Evolutionary conservation across 805 yeast species (phyloP).

Genomic region (Saturnispora sekii): DNA sequence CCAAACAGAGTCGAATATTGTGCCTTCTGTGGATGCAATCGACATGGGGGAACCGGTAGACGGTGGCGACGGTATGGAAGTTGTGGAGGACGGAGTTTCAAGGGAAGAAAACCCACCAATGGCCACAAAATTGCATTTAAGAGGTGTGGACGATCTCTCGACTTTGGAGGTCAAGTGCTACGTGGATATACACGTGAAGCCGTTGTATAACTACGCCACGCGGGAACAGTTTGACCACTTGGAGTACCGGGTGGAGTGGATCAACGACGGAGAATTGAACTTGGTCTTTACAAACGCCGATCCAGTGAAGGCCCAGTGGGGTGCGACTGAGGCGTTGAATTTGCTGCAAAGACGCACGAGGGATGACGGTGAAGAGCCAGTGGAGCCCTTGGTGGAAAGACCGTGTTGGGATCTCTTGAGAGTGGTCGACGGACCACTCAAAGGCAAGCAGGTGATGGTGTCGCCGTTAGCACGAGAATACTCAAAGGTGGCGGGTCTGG

Average conservation of each 20-base stretch:
- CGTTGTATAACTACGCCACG: constrained; percentile 22
- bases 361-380: not conserved
- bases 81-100: not conserved
- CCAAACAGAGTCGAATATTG: too few species aligned
- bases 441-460: constrained; percentile 6
- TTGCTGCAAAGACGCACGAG: not conserved
- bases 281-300: constrained; percentile 34
- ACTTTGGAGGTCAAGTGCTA: constrained; percentile 50
- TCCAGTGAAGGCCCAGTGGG: constrained; percentile 1
- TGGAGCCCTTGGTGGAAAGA: constrained; percentile 1
- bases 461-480: constrained; percentile 5
- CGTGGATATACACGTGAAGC: constrained; percentile 37
- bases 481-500: not conserved
- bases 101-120: constrained; percentile 22
- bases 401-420: constrained; percentile 12
- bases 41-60: not conserved
- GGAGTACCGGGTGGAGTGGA: constrained; percentile 48
- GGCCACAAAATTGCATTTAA: constrained; percentile 38
- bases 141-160: constrained; percentile 57
- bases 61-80: not conserved
- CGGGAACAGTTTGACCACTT: constrained; percentile 22
- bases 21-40: not conserved
- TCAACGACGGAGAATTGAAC: constrained; percentile 51
- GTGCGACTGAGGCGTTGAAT: constrained; percentile 4
- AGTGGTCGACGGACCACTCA: not conserved